Base-by-base conservation (phyloP, 768 basidiomycete species). In the Boletus subcaerulescens region DNA sequence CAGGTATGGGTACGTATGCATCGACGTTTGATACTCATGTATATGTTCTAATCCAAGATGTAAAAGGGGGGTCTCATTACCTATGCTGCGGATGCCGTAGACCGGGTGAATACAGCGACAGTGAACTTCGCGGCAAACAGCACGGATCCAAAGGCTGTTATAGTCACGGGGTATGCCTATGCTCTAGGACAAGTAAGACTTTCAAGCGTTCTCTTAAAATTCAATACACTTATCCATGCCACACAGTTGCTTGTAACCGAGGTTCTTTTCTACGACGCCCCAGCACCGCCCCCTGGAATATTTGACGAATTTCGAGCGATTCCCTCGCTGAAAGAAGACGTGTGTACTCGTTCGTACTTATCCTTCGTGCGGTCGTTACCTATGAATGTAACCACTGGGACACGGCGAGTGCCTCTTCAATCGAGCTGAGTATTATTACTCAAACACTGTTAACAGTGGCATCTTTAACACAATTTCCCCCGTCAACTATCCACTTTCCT, bases 191-290 rank as follows among this genome's bases (percentile, higher is more conserved):
- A 44, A 35, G 52, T 26, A 26, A 18, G n/a, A 15, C 29, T 29
- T n/a, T 48, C 10, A 3, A 26, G 36, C 17, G 4, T 33, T 14
- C 3, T 17, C 5, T 35, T 47, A 9, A 24, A 17, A 15, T 22
- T 24, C 20, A 33, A 35, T 4, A 17, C 17, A 9, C 6, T 11
- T 20, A 15, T 35, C 13, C 11, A 20, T 50, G 15, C 17, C 13
- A n/a, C 5, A 4, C 24, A 65, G 65, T 48, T 39, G 18, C 39
- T 45, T 24, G 46, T 45, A 26, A 67, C 63, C 43, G 61, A 71
- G 15, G 42, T 79, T 4, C 40, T 85, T 17, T 86, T 86, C 66
- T 85, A 85, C 56, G 79, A 86, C 57, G 79, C 60, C 0, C 82
- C 47, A 11, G 45, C n/a, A n/a, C 59, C 46, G 14, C 63, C 57